Percentiles rank a stretch among this genome's conserved stretches.
Evolutionary conservation across 1,284 basidiomycete genomes (phyloP).

Genomic region (Austropuccinia psidii): DNA sequence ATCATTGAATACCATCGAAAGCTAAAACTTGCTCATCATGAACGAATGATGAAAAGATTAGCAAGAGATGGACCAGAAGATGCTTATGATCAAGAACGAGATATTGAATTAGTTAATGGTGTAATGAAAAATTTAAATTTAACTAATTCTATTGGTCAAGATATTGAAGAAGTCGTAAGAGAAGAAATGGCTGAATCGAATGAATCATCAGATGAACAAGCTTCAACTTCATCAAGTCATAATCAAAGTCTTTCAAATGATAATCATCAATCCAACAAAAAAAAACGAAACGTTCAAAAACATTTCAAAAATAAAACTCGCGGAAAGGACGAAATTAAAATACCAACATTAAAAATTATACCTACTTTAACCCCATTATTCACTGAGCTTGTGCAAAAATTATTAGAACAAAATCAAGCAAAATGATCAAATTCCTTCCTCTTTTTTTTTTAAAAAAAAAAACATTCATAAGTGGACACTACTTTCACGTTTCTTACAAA

Average conservation of each 20-base stretch:
- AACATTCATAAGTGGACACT: no score
- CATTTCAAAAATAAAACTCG: constrained; percentile 50
- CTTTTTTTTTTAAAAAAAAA: neutral
- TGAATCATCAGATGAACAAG: neutral
- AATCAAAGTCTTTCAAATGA: neutral
- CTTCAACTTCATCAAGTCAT: constrained; percentile 8
- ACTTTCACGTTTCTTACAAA: no score
- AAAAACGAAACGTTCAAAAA: constrained; percentile 43
- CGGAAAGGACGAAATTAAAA: constrained; percentile 58
- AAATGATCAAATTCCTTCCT: neutral
- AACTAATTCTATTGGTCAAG: neutral
- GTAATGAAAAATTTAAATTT: constrained; percentile 32
- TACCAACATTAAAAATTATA: constrained; percentile 69
- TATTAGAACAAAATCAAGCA: constrained; percentile 14
- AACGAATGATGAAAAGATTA: constrained; percentile 72
- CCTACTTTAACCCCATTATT: constrained; percentile 73
- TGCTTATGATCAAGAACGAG: constrained; percentile 14
- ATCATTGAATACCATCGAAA: constrained; percentile 84
- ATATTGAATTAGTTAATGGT: constrained; percentile 21
- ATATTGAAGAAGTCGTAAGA: constrained; percentile 26
- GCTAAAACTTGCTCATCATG: constrained; percentile 81
- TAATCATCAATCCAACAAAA: neutral
- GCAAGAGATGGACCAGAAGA: constrained; percentile 14
- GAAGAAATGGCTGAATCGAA: constrained; percentile 15
- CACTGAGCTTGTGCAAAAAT: constrained; percentile 64